Evolutionary conservation across 1,284 basidiomycete genomes (phyloP), one percentile per base, ranked within the genome.

Genomic region (Mycosarcoma maydis): DNA sequence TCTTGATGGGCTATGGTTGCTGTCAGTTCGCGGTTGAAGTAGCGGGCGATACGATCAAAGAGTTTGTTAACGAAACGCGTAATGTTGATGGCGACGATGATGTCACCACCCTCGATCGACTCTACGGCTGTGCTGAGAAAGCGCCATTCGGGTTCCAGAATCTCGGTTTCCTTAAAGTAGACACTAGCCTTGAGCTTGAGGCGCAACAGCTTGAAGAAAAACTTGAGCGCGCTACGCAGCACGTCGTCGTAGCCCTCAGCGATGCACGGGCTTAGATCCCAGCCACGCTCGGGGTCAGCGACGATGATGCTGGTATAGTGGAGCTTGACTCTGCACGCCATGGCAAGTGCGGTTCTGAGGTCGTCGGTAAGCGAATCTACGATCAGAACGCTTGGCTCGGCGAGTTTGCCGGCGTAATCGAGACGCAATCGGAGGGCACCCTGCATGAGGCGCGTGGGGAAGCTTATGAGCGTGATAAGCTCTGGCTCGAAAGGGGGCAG

Each of bases 281-380:
- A 98, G 55, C 91, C 90, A 14, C 89, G 88, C 19, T 88, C 89
- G 0, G 90, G 89, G 81, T 98, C 93, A 14, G 94, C 90, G 6
- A 77, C 86, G 62, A 95, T 86, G 78, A 95, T 91, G 17, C 89
- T 90, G 71, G 92, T 88, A 83, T 98, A 98, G 81, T 97, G 93
- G 57, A 91, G 86, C 83, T 98, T 98, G 76, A 98, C 88, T 26
- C 92, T 90, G 77, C 94, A 96, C 17, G 96, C 94, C 42, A 97
- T 87, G 13, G 92, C 91, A 49, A 99, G 90, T 70, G 91, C 92
- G 49, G 95, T 87, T 76, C 95, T 90, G 68, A 98, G 86, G 80
- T 97, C 94, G 75, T 95, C 94, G 16, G 90, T 90, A 85, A 97
- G 91, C 81, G 98, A 94, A 82, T 98, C 93, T 72, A 98, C 91